These are phyloP conservation scores for Priceomyces haplophilus DNA, from an alignment of 805 yeast species.

Conservation along the genomic window DNA sequence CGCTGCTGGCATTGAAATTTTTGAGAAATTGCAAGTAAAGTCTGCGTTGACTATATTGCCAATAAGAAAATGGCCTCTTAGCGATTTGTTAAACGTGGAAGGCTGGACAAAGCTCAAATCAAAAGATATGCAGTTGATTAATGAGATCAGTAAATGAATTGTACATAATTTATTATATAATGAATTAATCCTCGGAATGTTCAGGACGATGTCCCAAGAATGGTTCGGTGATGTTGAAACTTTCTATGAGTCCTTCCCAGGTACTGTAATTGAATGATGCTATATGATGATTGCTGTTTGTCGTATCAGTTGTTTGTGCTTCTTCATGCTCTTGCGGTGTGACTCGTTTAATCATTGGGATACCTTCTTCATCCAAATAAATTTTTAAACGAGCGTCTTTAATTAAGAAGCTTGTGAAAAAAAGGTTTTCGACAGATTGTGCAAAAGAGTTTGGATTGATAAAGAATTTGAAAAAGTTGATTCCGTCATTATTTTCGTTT, in stretches of 20 bases:
- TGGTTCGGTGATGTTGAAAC: slow-evolving; percentile 53
- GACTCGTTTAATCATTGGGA: slow-evolving; percentile 41
- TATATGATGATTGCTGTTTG: slow-evolving; percentile 57
- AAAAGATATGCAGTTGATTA: slow-evolving; percentile 13
- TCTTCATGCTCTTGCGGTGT: slow-evolving; percentile 16
- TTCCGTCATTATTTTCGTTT: slow-evolving; percentile 26
- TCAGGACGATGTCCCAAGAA: slow-evolving; percentile 46
- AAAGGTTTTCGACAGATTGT: slow-evolving; percentile 80
- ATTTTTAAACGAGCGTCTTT: slow-evolving; percentile 65
- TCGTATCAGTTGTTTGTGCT: slow-evolving; percentile 19
- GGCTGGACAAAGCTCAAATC: slow-evolving; percentile 44
- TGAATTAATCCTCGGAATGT: slow-evolving; percentile 10
- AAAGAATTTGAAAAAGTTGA: slow-evolving; percentile 63
- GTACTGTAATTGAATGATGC: slow-evolving; percentile 65
- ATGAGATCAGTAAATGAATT: slow-evolving; percentile 2
- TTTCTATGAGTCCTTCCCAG: slow-evolving; percentile 58
- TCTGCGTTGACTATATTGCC: slow-evolving; percentile 62
- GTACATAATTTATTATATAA: neutral
- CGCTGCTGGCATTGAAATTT: slow-evolving; percentile 91
- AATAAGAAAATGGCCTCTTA: slow-evolving; percentile 78
- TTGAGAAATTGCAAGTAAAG: slow-evolving; percentile 48
- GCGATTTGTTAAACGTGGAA: slow-evolving; percentile 45
- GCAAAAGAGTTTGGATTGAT: slow-evolving; percentile 75
- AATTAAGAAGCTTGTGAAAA: slow-evolving; percentile 76
- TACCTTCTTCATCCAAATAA: slow-evolving; percentile 46